Evolutionary conservation across 73 alveolate species (phyloP).

Genomic region (Durusdinium trenchii): DNA sequence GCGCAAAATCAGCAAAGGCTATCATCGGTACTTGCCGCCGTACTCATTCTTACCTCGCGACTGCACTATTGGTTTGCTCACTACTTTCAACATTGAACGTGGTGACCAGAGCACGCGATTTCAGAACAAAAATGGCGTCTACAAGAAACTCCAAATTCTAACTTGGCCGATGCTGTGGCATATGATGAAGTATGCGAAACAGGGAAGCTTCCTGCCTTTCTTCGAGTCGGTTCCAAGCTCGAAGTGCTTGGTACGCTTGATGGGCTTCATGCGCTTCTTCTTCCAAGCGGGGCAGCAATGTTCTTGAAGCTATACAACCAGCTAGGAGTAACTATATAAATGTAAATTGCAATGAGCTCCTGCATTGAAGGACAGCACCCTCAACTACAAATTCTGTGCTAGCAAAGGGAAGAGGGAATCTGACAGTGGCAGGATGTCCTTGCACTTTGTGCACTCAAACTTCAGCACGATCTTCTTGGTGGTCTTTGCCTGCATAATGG

Average conservation of each 20-base stretch:
- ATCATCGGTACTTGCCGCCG: conserved; percentile 94
- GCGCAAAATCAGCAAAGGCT: not conserved
- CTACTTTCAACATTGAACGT: not conserved
- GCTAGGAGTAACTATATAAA: too few species aligned
- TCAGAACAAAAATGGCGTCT: not conserved
- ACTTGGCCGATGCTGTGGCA: not conserved
- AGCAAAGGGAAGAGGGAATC: too few species aligned
- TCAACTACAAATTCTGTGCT: too few species aligned
- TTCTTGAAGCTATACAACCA: too few species aligned
- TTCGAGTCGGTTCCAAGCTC: conserved; percentile 97
- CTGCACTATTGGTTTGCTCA: not conserved
- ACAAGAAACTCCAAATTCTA: not conserved
- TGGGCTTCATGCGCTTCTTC: conserved; percentile 97
- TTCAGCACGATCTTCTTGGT: conserved; percentile 95
- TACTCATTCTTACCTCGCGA: conserved; percentile 74
- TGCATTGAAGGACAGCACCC: not conserved
- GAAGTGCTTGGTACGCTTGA: conserved; percentile 99
- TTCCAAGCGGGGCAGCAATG: not conserved
- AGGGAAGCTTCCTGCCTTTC: not conserved
- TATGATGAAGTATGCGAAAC: not conserved
- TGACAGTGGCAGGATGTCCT: conserved; percentile 90
- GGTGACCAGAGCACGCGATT: not conserved
- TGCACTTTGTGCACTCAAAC: conserved; percentile 98
- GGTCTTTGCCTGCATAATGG: conserved; percentile 60
- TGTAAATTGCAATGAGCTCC: not conserved